These are phyloP conservation scores for Podaxis sp. DNA, from an alignment of 768 basidiomycete species.

Conservation along the genomic window DNA sequence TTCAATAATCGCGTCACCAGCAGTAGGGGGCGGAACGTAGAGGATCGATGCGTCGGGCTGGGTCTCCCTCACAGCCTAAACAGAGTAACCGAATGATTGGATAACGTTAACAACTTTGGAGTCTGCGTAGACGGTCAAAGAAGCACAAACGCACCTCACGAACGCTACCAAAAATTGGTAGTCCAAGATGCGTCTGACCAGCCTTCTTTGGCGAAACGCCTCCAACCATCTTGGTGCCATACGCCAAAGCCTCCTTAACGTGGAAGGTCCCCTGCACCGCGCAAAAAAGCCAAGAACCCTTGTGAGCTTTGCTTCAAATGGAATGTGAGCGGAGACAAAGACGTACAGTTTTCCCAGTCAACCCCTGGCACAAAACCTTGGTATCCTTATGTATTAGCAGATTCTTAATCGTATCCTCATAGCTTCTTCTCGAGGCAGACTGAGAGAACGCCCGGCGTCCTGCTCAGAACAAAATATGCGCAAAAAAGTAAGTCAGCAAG, in stretches of 20 bases:
- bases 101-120: background rate
- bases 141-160: slow-evolving; percentile 61
- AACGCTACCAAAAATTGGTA: slow-evolving; percentile 92
- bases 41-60: slow-evolving; percentile 93
- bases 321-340: background rate
- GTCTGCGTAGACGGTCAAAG: background rate
- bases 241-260: slow-evolving; percentile 87
- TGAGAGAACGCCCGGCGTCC: slow-evolving; percentile 82
- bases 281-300: background rate
- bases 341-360: slow-evolving; percentile 93
- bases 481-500: background rate
- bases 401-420: slow-evolving; percentile 90
- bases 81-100: background rate
- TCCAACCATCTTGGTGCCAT: slow-evolving; percentile 97
- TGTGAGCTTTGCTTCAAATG: background rate
- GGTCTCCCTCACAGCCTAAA: slow-evolving; percentile 81
- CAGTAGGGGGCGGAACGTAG: slow-evolving; percentile 96
- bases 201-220: slow-evolving; percentile 98
- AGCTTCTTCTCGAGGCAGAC: slow-evolving; percentile 71
- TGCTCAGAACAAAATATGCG: slow-evolving; percentile 31
- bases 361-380: slow-evolving; percentile 87
- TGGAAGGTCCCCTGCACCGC: slow-evolving; percentile 88
- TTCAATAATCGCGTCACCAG: slow-evolving; percentile 97
- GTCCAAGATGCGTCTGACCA: slow-evolving; percentile 90
- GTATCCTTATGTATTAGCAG: slow-evolving; percentile 93